Percentiles rank a stretch among this genome's conserved stretches.
Evolutionary conservation across 306 rosid genomes (phyloP).

Genomic region (Rosa persica): DNA sequence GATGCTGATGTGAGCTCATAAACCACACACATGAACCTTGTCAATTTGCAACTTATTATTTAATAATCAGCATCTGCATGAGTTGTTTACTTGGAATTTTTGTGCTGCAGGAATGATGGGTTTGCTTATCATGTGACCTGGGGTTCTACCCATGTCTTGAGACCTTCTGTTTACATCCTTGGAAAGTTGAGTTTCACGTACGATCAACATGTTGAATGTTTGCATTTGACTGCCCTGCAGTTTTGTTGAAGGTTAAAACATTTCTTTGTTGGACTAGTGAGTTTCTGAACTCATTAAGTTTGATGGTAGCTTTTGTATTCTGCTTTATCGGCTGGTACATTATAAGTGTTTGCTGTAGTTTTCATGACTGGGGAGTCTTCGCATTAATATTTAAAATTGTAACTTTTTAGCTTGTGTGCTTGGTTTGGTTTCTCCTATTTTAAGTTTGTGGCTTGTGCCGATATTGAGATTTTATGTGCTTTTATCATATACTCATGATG

Average conservation of each 20-base stretch:
- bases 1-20: conserved; percentile 56
- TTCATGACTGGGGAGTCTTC: conserved; percentile 8
- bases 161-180: conserved; percentile 15
- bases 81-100: conserved; percentile 10
- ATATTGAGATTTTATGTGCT: conserved; percentile 13
- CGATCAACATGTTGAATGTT: conserved; percentile 35
- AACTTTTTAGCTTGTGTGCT: conserved; percentile 16
- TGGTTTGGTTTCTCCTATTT: background rate
- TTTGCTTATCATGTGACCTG: background rate
- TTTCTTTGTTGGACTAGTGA: conserved; percentile 43
- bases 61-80: background rate
- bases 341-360: conserved; percentile 22
- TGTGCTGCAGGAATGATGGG: conserved; percentile 48
- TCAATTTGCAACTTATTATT: background rate
- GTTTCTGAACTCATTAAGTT: conserved; percentile 31
- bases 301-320: conserved; percentile 35
- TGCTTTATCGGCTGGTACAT: conserved; percentile 20
- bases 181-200: conserved; percentile 24
- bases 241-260: conserved; percentile 43
- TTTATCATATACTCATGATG: conserved; percentile 30
- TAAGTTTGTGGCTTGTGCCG: background rate
- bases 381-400: background rate
- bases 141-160: conserved; percentile 11
- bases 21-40: background rate
- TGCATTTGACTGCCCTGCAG: conserved; percentile 33